Base-by-base conservation (phyloP, 2,329 filamentous ascomycete genomes). In the Shiraia sp. region DNA sequence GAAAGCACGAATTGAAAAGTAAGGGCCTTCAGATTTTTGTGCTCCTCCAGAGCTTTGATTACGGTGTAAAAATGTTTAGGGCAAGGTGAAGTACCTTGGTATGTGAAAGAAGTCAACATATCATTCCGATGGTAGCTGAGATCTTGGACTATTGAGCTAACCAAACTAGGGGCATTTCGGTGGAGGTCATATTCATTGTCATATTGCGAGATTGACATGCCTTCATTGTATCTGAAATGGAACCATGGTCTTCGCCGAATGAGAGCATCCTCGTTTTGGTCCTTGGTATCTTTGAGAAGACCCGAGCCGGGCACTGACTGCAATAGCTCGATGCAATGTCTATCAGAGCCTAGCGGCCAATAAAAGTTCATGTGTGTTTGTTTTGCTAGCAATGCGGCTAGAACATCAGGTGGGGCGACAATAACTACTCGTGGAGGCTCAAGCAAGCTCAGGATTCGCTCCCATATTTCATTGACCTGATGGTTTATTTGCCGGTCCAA, bases 191-290 rank as follows among this genome's bases (percentile, higher is more conserved):
- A n/a, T n/a, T n/a, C n/a, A n/a, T n/a, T n/a, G n/a, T n/a, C 78
- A 68, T 88, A 91, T 6, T 82, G 85, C 42, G 78, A 77, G 13
- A 87, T 77, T 4, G 82, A 88, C 0, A 86, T 88, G 7, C 86
- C 86, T 69, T 92, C 87, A 61, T 91, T 91, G 50, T 90, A 79
- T 2, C 79, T 71, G 0, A 90, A 56, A 13, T 79, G 76, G 0
- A 75, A 76, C 87, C 88, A 91, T 2, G 79, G 78, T 1, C 79
- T 76, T n/a, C 79, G 71, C 16, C 75, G 75, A 31, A 88, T 77
- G 1, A 89, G 67, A 15, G 59, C 38, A 0, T 5, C 55, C 49
- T 4, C 58, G 53, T 36, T 30, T 9, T n/a, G n/a, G n/a, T n/a
- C n/a, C n/a, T n/a, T n/a, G n/a, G 32, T 40, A 6, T 42, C 27